Evolutionary conservation across 129 eudicot species (phyloP), one percentile per base, ranked within the genome.

Genomic region (Apium graveolens): DNA sequence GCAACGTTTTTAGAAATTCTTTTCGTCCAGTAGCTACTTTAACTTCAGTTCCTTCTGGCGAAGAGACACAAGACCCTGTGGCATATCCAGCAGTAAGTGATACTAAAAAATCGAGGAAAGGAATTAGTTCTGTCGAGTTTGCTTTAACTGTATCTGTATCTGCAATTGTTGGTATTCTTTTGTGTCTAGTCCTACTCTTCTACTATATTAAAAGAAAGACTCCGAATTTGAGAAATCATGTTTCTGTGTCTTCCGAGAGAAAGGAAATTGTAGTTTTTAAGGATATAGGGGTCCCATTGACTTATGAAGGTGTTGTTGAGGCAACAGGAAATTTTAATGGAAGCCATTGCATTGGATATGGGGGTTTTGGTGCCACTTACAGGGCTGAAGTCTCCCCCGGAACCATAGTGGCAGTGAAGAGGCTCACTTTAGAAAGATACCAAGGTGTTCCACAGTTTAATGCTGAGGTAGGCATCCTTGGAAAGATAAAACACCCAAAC

Each of bases 341-440:
- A 17, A 73, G 82, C 76, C 71, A 87, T 78, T 87, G 97, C 79
- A 91, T 91, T 37, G 96, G 96, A 42, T 80, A 74, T 46, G 96
- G 96, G 1, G 96, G 96, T 14, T 91, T 91, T 44, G 96, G 96
- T 11, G 78, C 89, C 27, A 91, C 93, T 45, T 91, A 91, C 80
- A 75, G 74, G 45, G 96, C 93, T 6, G 89, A 85, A 45, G 51
- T 91, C 17, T 66, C 83, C 21, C 83, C 88, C 0, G 93, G 89
- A 35, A 80, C 41, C 14, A 84, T 73, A 26, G 84, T 91, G 42
- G 93, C 96, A 1, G 91, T 91, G 27, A 91, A 91, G 73, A 78
- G 86, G 82, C 90, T 90, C 17, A 81, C 89, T 0, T 66, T 84
- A 8, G 92, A 81, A 78, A 86, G 89, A 84, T 84, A 80, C 77